A percentile compares a stretch with the other conserved stretches of the same genome.
Evolutionary conservation across 2,329 filamentous ascomycete species (phyloP).

Genomic region (Hypoxylon sp.): DNA sequence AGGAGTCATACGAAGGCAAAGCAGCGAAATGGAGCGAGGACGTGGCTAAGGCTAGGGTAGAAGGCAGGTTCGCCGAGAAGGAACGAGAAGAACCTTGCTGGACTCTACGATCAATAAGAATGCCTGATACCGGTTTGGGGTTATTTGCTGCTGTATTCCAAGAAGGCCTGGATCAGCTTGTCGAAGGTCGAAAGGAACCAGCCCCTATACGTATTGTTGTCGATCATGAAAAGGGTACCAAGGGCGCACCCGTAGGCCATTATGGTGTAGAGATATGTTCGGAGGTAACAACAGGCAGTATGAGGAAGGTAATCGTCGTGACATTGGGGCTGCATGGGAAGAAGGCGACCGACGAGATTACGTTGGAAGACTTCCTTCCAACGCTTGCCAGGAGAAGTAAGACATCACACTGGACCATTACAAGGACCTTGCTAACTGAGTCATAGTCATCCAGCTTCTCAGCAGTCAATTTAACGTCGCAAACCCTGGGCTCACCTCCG

Average conservation of each 20-base stretch:
- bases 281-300: constrained; percentile 69
- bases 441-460: constrained; percentile 76
- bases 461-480: constrained; percentile 76
- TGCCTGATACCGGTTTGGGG: constrained; percentile 70
- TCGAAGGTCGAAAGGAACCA: constrained; percentile 74
- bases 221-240: constrained; percentile 75
- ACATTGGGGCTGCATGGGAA: constrained; percentile 76
- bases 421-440: constrained; percentile 49
- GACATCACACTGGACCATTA: constrained; percentile 45
- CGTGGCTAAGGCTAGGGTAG: constrained; percentile 85
- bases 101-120: constrained; percentile 79
- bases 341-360: constrained; percentile 79
- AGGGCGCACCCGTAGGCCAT: constrained; percentile 73
- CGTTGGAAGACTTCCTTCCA: constrained; percentile 77
- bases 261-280: constrained; percentile 79
- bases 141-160: constrained; percentile 78
- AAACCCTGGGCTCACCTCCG: constrained; percentile 73
- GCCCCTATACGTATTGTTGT: constrained; percentile 79
- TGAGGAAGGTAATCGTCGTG: constrained; percentile 62
- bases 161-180: constrained; percentile 71
- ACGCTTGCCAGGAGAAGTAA: constrained; percentile 80
- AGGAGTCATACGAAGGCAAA: constrained; percentile 82
- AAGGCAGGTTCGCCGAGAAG: constrained; percentile 84
- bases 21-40: constrained; percentile 85
- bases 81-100: constrained; percentile 85